Evolutionary conservation across 1,284 basidiomycete species (phyloP), one percentile per base, ranked within the genome.

Genomic region (Puccinia hordei): DNA sequence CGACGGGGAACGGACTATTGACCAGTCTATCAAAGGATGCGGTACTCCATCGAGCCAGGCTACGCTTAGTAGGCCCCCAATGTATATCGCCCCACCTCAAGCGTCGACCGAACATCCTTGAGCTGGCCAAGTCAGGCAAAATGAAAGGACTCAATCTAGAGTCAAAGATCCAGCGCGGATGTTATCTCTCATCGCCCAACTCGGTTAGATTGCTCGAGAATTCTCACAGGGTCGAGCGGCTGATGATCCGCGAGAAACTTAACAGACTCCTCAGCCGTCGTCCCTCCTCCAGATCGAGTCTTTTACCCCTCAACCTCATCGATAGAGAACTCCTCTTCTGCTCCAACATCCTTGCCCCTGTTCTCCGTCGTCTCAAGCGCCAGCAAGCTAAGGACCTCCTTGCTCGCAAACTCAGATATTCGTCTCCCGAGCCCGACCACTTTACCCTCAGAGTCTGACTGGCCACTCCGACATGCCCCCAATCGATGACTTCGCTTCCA

Each of bases 181-280:
- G 51, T 57, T 74, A 74, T 63, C 57, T 74, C 33, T 61, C 53
- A 24, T 74, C 73, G 19, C 73, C 73, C 19, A 57, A 53, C 13
- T 74, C 73, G 19, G 41, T 74, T 13, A 19, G 41, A 74, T 6
- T 59, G 3, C 57, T 59, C 17, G 73, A 74, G 27, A 57, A 44
- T n/a, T 74, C 73, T 17, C 22, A 41, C 35, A 15, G 63, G 33
- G 19, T 72, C 27, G 41, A 72, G 27, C 15, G 46, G 46, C 46
- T 51, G 15, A 72, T 72, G 44, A 49, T 55, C 46, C 51, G 69
- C 38, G 44, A 72, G 41, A 72, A 55, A 51, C 46, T 72, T 5
- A 55, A 49, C 19, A 17, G 46, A 27, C 27, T 72, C 10, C 46
- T 72, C 41, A 51, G 33, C 27, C 69, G 69, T 24, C 19, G 69